Evolutionary conservation across 441 rosid genomes (phyloP).

Genomic region (Bruguiera hainesii): DNA sequence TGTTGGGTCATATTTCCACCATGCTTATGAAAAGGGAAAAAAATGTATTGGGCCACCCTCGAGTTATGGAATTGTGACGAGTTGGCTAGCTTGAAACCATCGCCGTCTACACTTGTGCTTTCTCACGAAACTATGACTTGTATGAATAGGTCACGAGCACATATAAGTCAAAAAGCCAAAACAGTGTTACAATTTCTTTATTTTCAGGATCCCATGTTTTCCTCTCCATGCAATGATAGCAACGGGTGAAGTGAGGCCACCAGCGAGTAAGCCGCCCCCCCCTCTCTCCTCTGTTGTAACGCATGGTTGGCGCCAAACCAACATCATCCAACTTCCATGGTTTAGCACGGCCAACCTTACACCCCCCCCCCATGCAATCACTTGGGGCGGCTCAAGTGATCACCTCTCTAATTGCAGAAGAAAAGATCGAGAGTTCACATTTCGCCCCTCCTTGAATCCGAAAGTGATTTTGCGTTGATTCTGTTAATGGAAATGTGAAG

Average conservation of each 20-base stretch:
- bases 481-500: no score
- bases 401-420: neutral
- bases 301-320: slow-evolving; percentile 2
- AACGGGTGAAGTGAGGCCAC: neutral
- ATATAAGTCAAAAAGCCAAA: slow-evolving; percentile 10
- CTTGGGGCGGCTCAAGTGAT: neutral
- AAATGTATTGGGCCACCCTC: neutral
- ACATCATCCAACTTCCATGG: slow-evolving; percentile 5
- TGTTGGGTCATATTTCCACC: slow-evolving; percentile 32
- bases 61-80: slow-evolving; percentile 7
- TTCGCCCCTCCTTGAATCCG: no score
- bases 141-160: slow-evolving; percentile 13
- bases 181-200: neutral
- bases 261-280: neutral
- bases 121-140: neutral
- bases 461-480: no score
- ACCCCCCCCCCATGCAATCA: neutral
- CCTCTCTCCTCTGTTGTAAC: neutral
- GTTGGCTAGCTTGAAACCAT: slow-evolving; percentile 6
- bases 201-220: neutral
- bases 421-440: no score
- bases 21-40: neutral
- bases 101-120: slow-evolving; percentile 3
- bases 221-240: neutral
- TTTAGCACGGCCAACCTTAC: neutral